These are phyloP conservation scores for Fomitopsis schrenkii DNA, from an alignment of 1,284 basidiomycete species.

Conservation along the genomic window DNA sequence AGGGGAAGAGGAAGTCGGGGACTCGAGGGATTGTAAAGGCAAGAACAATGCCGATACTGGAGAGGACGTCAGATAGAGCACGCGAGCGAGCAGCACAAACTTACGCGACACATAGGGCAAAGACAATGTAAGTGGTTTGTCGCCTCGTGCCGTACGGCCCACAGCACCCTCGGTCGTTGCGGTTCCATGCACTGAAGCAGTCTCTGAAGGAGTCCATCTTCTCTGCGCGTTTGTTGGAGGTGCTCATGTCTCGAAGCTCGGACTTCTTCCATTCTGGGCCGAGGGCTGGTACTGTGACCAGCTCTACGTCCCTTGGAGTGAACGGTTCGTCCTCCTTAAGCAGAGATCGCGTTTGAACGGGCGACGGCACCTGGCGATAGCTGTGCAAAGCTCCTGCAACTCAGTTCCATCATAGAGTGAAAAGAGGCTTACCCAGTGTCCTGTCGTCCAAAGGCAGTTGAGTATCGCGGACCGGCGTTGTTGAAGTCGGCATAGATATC, in stretches of 20 bases:
- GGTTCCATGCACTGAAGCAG: constrained; percentile 28
- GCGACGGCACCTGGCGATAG: constrained; percentile 50
- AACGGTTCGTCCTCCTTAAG: constrained; percentile 33
- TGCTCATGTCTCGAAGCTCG: constrained; percentile 74
- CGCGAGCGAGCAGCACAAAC: constrained; percentile 29
- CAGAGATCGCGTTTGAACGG: constrained; percentile 16
- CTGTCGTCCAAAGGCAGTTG: constrained; percentile 46
- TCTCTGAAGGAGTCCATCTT: constrained; percentile 51
- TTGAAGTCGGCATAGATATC: constrained; percentile 92
- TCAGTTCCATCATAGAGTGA: not conserved
- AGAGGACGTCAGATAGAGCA: not conserved
- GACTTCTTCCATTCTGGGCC: constrained; percentile 82
- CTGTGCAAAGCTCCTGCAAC: constrained; percentile 25
- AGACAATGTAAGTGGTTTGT: constrained; percentile 63
- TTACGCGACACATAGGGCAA: constrained; percentile 60
- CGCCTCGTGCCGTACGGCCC: constrained; percentile 74
- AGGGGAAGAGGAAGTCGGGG: constrained; percentile 64
- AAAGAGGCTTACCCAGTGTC: constrained; percentile 32
- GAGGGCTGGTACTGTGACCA: constrained; percentile 84
- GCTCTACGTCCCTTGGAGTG: constrained; percentile 54
- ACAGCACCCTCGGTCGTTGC: constrained; percentile 41
- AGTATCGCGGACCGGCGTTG: constrained; percentile 80
- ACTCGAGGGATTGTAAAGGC: constrained; percentile 80
- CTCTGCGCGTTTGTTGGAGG: constrained; percentile 57
- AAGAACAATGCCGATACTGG: constrained; percentile 66